A percentile compares a stretch with the other conserved stretches of the same genome.
These are phyloP conservation scores for Cerrena zonata DNA, from an alignment of 1,284 basidiomycete species.

Conservation along the genomic window DNA sequence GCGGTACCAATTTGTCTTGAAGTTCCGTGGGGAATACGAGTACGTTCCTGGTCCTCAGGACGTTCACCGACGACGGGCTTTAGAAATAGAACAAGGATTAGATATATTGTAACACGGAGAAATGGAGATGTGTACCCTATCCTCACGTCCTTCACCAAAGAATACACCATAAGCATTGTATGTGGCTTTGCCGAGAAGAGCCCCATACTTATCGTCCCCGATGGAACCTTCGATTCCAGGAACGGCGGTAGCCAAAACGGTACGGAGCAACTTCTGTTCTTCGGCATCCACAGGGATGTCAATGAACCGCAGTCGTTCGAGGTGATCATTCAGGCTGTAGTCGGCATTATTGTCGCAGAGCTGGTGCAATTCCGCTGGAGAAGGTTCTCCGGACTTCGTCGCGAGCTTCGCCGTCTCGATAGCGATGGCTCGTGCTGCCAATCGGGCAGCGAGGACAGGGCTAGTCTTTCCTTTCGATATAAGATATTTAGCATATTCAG, in stretches of 20 bases:
- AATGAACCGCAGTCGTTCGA: slow-evolving; percentile 65
- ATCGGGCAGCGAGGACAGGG: slow-evolving; percentile 59
- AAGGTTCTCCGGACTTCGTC: slow-evolving; percentile 19
- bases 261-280: slow-evolving; percentile 47
- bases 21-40: slow-evolving; percentile 69
- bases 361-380: slow-evolving; percentile 28
- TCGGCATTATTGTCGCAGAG: slow-evolving; percentile 45
- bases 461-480: slow-evolving; percentile 40
- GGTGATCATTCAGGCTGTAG: slow-evolving; percentile 66
- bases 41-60: slow-evolving; percentile 64
- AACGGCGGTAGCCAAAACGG: slow-evolving; percentile 55
- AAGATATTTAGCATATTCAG: slow-evolving; percentile 49
- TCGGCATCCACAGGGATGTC: slow-evolving; percentile 44
- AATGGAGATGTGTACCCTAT: slow-evolving; percentile 45
- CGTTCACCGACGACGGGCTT: slow-evolving; percentile 46
- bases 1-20: slow-evolving; percentile 67
- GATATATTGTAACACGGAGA: neutral
- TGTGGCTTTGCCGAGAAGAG: slow-evolving; percentile 62
- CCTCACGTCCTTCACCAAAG: slow-evolving; percentile 57
- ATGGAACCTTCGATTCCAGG: slow-evolving; percentile 69
- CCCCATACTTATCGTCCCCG: slow-evolving; percentile 54
- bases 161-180: slow-evolving; percentile 73
- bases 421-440: slow-evolving; percentile 65
- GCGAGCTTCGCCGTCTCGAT: slow-evolving; percentile 58
- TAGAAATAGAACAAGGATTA: slow-evolving; percentile 1